Evolutionary conservation across 768 basidiomycete genomes (phyloP), one percentile per base, ranked within the genome.

Genomic region (Kwoniella europaea): DNA sequence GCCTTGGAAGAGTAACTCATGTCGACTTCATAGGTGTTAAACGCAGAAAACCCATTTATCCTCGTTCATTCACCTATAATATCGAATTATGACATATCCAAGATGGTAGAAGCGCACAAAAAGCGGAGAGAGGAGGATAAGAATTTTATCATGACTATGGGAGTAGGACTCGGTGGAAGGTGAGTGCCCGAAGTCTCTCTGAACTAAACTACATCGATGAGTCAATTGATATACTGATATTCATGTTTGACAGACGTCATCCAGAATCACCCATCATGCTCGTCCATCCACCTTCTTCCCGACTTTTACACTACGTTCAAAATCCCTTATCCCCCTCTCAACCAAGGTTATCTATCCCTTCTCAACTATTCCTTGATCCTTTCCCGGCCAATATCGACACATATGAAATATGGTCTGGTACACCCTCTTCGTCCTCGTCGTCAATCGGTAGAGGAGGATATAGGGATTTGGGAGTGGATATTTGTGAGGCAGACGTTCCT

Each of bases 91-190:
- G 89, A 89, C 70, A 91, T 99, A 74, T 91, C 93, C 76, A 91
- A 93, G 76, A 92, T 94, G 64, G 91, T 97, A 59, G 88, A 90
- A 57, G 89, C 88, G 73, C 96, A 98, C 86, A 94, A 91, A 86
- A 91, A 92, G 82, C 86, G 94, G 62, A 86, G 93, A 71, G 91
- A 90, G 83, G 88, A 86, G 70, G 93, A 95, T 84, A 92, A 93
- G 85, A 92, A 98, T 81, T 92, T 91, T 50, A 93, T 94, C 79
- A 94, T 99, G 93, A 94, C 94, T 29, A 93, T 98, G 87, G 93
- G 81, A 10, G 77, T 83, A 1, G 80, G 81, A 4, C 74, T 74
- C 16, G 82, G 82, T 13, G 82, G 81, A 65, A 66, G 82, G 82
- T 83, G 52, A 67, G 78, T 76, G 15, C 35, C 35, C 1, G 35